A percentile compares a stretch with the other conserved stretches of the same genome.
Evolutionary conservation across 2,329 filamentous ascomycete species (phyloP).

Genomic region (Hymenoscyphus infarciens): DNA sequence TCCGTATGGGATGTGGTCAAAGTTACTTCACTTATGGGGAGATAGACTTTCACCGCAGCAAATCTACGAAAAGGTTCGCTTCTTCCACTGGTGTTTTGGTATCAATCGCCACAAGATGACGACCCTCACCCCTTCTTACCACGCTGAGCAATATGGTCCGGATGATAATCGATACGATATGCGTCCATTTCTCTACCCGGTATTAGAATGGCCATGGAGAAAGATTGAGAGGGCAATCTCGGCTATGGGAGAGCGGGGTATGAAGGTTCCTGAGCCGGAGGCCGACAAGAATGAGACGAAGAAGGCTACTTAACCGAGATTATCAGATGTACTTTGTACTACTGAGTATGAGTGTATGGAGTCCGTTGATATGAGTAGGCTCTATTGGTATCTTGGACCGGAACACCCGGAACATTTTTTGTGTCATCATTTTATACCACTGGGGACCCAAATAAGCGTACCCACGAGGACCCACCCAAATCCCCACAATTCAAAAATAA

Average conservation of each 20-base stretch:
- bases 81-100: conserved; percentile 45
- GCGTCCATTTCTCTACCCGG: conserved; percentile 52
- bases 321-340: too few species aligned
- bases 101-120: conserved; percentile 57
- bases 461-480: too few species aligned
- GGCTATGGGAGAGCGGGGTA: conserved; percentile 13
- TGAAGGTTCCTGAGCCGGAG: background rate
- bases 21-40: conserved; percentile 46
- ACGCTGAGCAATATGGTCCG: conserved; percentile 40
- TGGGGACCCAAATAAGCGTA: too few species aligned
- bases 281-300: background rate
- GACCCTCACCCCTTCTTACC: conserved; percentile 25
- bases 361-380: too few species aligned
- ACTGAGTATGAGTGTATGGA: too few species aligned
- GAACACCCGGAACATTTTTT: too few species aligned
- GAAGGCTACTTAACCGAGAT: background rate
- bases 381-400: too few species aligned
- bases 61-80: conserved; percentile 45
- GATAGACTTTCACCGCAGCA: conserved; percentile 38
- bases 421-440: too few species aligned
- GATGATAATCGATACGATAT: conserved; percentile 58
- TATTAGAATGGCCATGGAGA: conserved; percentile 11
- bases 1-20: conserved; percentile 46
- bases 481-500: too few species aligned
- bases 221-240: conserved; percentile 11